Base-by-base conservation (phyloP, 495 filamentous ascomycete species). In the Amorphotheca resinae region DNA sequence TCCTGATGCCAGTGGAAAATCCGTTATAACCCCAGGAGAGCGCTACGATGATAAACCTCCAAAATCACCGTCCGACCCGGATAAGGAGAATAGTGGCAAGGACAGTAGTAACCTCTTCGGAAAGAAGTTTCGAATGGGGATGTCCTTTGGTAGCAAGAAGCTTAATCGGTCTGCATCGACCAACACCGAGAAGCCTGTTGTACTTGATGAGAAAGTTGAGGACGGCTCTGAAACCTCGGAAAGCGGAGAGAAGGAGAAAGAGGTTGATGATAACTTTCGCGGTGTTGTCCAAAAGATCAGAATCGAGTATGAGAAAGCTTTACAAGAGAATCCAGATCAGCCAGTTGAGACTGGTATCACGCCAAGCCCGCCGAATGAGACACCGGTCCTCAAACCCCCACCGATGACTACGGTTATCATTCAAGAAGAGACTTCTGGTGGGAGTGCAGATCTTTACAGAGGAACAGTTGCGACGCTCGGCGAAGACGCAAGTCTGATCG, bases 381-480 rank as follows among this genome's bases (percentile, higher is more conserved):
- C 91, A 1, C 91, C 91, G 0, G 74, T 83, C 18, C 60, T 98
- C 16, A 78, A 84, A 45, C 79, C 82, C 14, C 91, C 91, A 0
- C 56, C 75, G 15, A 73, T 74, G 15, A 94, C 86, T 14, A 83
- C 79, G 17, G 82, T 98, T 23, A 83, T 96, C 34, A 86, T 98
- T 38, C 93, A 98, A 58, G 91, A 96, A 57, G 93, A 98, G 55
- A 80, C 82, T 0, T 83, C 82, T 25, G 91, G 88, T 22, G 91
- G 91, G 35, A 88, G 87, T 37, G 82, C 83, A 20, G 91, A 96
- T 65, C 65, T 96, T 4, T 96, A 93, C 57, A 69, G 87, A 55
- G 93, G 91, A 1, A 93, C 77, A 4, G 82, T 95, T 9, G 84
- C 70, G 31, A 75, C 73, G 2, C 70, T 88, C 11, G 84, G 82